These are phyloP conservation scores for Trichoderma sp. DNA, from an alignment of 2,329 filamentous ascomycete species.

Conservation along the genomic window DNA sequence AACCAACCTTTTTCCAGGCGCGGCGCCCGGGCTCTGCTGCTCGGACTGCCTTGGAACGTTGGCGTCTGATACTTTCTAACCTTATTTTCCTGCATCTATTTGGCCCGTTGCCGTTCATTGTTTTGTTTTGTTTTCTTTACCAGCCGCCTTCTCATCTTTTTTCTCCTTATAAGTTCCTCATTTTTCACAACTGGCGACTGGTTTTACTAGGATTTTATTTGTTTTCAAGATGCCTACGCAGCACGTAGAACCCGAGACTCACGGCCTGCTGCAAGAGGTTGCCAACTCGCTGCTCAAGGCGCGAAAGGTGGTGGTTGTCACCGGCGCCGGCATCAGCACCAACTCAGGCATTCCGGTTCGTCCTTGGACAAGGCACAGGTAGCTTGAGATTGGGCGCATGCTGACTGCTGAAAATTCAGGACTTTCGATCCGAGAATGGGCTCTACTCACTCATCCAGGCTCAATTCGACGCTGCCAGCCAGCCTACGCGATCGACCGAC, in stretches of 20 bases:
- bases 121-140: background rate
- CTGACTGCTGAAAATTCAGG: constrained; percentile 42
- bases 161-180: background rate
- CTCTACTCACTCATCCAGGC: constrained; percentile 70
- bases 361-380: constrained; percentile 17
- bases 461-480: constrained; percentile 55
- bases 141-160: background rate
- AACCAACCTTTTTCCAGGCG: background rate
- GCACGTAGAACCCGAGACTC: constrained; percentile 52
- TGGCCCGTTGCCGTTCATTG: background rate
- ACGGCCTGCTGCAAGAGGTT: constrained; percentile 59
- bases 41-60: constrained; percentile 3
- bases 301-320: constrained; percentile 68
- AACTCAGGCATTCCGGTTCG: constrained; percentile 71
- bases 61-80: background rate
- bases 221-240: constrained; percentile 55
- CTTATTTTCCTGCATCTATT: background rate
- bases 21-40: constrained; percentile 2
- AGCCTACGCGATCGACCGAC: constrained; percentile 33
- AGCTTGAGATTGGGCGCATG: background rate
- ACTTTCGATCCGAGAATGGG: constrained; percentile 70
- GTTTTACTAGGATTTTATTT: background rate
- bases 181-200: background rate
- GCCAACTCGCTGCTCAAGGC: constrained; percentile 63
- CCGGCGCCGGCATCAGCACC: constrained; percentile 71